Percentiles rank a stretch among this genome's conserved stretches.
phyloP scores from a whole-genome alignment of 106 monocot species.

The Posidonia australis region DNA sequence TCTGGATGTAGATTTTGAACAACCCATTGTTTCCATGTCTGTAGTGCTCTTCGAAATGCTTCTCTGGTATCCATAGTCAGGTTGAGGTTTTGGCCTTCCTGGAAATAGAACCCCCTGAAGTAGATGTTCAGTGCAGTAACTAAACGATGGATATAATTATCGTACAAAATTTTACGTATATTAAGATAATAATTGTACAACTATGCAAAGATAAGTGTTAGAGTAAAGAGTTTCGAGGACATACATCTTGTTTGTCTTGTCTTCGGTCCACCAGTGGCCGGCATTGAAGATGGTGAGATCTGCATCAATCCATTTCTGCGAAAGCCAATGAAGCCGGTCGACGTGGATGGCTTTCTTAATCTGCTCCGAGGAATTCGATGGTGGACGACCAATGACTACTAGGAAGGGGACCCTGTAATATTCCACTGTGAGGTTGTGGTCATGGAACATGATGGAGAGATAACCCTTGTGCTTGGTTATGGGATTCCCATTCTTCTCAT shows the following conservation, averaged over 20 bases:
- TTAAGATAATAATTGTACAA: too few species aligned
- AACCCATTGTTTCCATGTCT: constrained; percentile 50
- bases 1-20: constrained; percentile 22
- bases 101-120: constrained; percentile 65
- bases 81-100: constrained; percentile 45
- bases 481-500: constrained; percentile 60
- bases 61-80: constrained; percentile 50
- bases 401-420: constrained; percentile 73
- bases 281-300: constrained; percentile 62
- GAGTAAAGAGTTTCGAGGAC: too few species aligned
- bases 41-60: constrained; percentile 35
- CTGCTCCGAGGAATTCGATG: constrained; percentile 3
- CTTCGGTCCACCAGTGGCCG: constrained; percentile 85
- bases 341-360: constrained; percentile 45
- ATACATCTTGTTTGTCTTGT: constrained; percentile 57
- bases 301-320: constrained; percentile 41
- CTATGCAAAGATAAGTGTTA: too few species aligned
- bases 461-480: constrained; percentile 85
- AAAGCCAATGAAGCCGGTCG: constrained; percentile 40
- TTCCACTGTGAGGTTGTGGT: constrained; percentile 74
- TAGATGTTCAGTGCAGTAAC: background rate
- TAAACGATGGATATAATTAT: background rate
- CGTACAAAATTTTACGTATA: background rate
- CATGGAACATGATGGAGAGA: constrained; percentile 53
- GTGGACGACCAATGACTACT: constrained; percentile 44